phyloP scores from a whole-genome alignment of 2,329 filamentous ascomycete genomes.

The Pestalotiopsis sp. region DNA sequence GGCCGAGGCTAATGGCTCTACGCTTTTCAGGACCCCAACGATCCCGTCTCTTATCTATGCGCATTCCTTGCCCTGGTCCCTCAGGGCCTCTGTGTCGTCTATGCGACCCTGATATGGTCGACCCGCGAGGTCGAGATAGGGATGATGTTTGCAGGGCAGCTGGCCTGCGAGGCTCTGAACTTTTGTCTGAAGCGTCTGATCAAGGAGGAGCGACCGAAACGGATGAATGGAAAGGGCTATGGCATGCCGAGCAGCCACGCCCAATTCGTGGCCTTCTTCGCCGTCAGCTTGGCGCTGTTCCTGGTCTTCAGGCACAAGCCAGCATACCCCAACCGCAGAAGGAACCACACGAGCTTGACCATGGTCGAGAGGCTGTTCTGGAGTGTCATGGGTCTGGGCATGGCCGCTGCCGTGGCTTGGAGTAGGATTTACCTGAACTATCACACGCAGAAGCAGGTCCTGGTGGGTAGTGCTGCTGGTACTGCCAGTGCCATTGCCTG shows the following conservation, averaged over 20 bases:
- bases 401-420: slow-evolving; percentile 71
- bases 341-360: slow-evolving; percentile 57
- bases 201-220: slow-evolving; percentile 84
- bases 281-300: slow-evolving; percentile 81
- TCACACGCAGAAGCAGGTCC: slow-evolving; percentile 84
- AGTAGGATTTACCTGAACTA: slow-evolving; percentile 92
- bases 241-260: slow-evolving; percentile 96
- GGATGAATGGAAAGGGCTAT: slow-evolving; percentile 89
- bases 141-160: slow-evolving; percentile 89
- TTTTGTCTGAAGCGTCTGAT: slow-evolving; percentile 87
- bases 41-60: slow-evolving; percentile 82
- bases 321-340: slow-evolving; percentile 34
- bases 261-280: slow-evolving; percentile 93
- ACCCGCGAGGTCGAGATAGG: slow-evolving; percentile 87
- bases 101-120: slow-evolving; percentile 87
- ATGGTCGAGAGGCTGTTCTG: slow-evolving; percentile 59
- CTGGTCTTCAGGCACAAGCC: slow-evolving; percentile 78
- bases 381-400: slow-evolving; percentile 56
- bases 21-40: slow-evolving; percentile 73
- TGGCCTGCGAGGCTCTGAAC: slow-evolving; percentile 89
- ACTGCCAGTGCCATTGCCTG: slow-evolving; percentile 71
- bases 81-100: slow-evolving; percentile 87
- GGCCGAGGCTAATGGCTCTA: slow-evolving; percentile 1
- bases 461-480: slow-evolving; percentile 77
- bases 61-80: slow-evolving; percentile 94